Evolutionary conservation across 495 filamentous ascomycete species (phyloP), one percentile per base, ranked within the genome.

Genomic region (Talaromyces thailandensis): DNA sequence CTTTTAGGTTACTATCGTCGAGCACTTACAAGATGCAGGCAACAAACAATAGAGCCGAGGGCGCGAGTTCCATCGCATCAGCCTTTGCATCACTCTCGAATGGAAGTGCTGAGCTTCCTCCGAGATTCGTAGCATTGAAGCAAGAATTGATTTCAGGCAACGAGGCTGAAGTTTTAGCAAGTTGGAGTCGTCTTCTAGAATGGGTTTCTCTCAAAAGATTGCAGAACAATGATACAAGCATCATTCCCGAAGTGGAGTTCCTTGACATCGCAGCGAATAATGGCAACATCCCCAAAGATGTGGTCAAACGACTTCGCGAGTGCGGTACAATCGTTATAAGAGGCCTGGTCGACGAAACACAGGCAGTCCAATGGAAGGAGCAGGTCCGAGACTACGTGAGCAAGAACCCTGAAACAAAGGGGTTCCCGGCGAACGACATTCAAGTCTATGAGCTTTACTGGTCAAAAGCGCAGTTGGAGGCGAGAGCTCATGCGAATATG

Each of bases 361-460:
- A 86, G 62, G 84, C 84, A 9, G 66, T 83, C 37, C 69, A 70
- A 2, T 84, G 83, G 68, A 88, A 88, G 70, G 73, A 68, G n/a
- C 73, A 80, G 24, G 67, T 82, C 7, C 76, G 82, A 63, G 74
- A 79, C 58, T 88, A 89, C 63, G 77, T 86, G 3, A 65, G 67
- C 29, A 70, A 69, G n/a, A 88, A 88, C 65, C 78, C 82, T 2
- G 26, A 58, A 21, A 67, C 65, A 18, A 71, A 69, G 64, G 67
- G 66, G 6, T 71, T 81, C 63, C 79, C 80, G 14, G 43, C 71
- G 0, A 66, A 74, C 14, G 76, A 76, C 50, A 88, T 87, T 0
- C 82, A 88, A 62, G 88, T 92, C 21, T 90, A 82, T 67, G 90
- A 93, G 67, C 74, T 92, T 1, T 92, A 93, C 74, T 93, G 90